Base-by-base conservation (phyloP, 768 basidiomycete genomes). In the Hemileccinum rubropunctum region DNA sequence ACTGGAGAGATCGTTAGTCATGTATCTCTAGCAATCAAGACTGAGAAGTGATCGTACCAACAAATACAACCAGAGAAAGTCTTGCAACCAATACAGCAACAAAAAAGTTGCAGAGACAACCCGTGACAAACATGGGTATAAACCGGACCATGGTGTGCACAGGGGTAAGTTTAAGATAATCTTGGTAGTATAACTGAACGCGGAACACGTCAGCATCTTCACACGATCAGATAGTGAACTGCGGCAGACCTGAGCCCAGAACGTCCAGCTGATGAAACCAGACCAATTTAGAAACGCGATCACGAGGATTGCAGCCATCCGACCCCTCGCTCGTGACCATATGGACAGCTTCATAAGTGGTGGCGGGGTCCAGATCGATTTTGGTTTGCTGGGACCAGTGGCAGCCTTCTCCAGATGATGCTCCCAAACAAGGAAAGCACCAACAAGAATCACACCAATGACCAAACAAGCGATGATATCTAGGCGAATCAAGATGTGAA, bases 391-490 rank as follows among this genome's bases (percentile, higher is more conserved):
- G 3, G 57, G 62, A 0, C 30, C 39, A 15, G 51, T 49, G 0
- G 45, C 47, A 12, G 54, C 52, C 6, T 58, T 57, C 38, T 87
- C 86, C 26, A 93, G 71, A 58, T 78, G 74, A 42, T 69, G 59
- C 56, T 92, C 83, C 87, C 88, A 93, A 26, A 65, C 52, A 39
- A 86, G 47, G 71, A 92, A 94, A 1, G 69, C 41, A 2, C 59
- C 65, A 13, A 86, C 50, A 15, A 90, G 58, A 20, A 83, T 10
- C 3, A 88, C 67, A 3, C 86, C 84, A 15, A 86, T 30, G 42
- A 88, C 66, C 27, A 92, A 72, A 6, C 86, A 75, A 3, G 74
- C 81, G 43, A 92, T 83, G 56, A 92, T 88, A 62, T 91, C 88
- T 78, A 41, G 17, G 20, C 10, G 30, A 39, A 45, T 47, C 30